Evolutionary conservation across 129 eudicot genomes (phyloP).

Genomic region (Logfia minima): DNA sequence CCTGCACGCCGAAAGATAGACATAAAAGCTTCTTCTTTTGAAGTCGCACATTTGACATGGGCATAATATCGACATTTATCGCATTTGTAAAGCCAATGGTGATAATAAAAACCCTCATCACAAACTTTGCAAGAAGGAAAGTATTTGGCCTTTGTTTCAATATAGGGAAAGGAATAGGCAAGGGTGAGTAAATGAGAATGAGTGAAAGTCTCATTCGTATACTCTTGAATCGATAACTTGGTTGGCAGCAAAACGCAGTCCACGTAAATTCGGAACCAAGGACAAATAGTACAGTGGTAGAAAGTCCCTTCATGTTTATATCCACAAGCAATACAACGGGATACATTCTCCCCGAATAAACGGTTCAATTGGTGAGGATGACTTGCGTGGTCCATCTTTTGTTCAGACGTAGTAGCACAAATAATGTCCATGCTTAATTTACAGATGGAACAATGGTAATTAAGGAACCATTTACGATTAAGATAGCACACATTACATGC

Average conservation of each 20-base stretch:
- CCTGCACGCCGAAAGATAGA: neutral
- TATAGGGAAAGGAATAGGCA: neutral
- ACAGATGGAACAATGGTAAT: neutral
- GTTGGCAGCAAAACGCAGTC: neutral
- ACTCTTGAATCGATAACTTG: neutral
- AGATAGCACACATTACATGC: neutral
- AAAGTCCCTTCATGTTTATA: neutral
- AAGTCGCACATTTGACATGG: neutral
- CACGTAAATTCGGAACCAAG: neutral
- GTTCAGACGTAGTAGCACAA: neutral
- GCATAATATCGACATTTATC: neutral
- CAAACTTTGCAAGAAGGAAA: neutral
- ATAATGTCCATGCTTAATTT: neutral
- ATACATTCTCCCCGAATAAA: neutral
- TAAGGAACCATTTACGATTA: neutral
- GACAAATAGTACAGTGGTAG: neutral
- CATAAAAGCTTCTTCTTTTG: neutral
- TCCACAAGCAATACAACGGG: neutral
- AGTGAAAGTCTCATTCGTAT: neutral
- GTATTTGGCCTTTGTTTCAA: neutral
- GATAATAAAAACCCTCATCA: fast-evolving
- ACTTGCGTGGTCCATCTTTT: neutral
- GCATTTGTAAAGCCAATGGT: neutral
- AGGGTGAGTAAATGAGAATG: neutral
- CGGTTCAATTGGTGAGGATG: neutral